These are phyloP conservation scores for Clonostachys solani DNA, from an alignment of 2,329 filamentous ascomycete species.

Conservation along the genomic window DNA sequence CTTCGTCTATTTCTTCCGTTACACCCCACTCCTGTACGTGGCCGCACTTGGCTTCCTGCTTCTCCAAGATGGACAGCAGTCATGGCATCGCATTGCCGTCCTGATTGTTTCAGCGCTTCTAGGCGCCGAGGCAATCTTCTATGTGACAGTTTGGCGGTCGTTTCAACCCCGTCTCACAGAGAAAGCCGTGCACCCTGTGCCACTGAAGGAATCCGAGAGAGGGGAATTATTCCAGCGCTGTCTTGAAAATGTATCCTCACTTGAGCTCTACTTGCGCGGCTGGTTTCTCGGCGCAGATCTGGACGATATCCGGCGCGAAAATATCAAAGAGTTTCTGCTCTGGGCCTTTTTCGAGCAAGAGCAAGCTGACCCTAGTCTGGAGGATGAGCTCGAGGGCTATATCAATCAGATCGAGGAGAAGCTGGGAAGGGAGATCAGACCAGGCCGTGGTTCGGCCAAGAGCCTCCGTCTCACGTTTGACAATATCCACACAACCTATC, in stretches of 20 bases:
- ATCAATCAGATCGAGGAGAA: conserved; percentile 48
- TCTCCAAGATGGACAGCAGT: conserved; percentile 8
- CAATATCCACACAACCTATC: conserved; percentile 53
- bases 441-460: conserved; percentile 51
- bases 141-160: conserved; percentile 34
- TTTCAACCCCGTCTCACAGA: conserved; percentile 30
- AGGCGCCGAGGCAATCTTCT: conserved; percentile 35
- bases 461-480: conserved; percentile 64
- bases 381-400: conserved; percentile 37
- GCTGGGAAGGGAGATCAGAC: conserved; percentile 43
- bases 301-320: conserved; percentile 59
- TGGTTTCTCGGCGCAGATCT: conserved; percentile 63
- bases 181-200: conserved; percentile 32
- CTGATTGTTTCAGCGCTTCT: conserved; percentile 20
- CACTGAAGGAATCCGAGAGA: conserved; percentile 40
- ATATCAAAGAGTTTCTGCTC: conserved; percentile 60
- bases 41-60: conserved; percentile 17
- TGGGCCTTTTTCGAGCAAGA: conserved; percentile 62
- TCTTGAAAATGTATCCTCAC: conserved; percentile 47
- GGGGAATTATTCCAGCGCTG: conserved; percentile 52
- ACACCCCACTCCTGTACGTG: conserved; percentile 34
- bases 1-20: conserved; percentile 36
- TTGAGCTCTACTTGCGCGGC: conserved; percentile 50
- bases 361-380: conserved; percentile 17
- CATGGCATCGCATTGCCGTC: conserved; percentile 7